Conservation (phyloP, 1,284 basidiomycete species). For the Porogramme epimiltina region DNA sequence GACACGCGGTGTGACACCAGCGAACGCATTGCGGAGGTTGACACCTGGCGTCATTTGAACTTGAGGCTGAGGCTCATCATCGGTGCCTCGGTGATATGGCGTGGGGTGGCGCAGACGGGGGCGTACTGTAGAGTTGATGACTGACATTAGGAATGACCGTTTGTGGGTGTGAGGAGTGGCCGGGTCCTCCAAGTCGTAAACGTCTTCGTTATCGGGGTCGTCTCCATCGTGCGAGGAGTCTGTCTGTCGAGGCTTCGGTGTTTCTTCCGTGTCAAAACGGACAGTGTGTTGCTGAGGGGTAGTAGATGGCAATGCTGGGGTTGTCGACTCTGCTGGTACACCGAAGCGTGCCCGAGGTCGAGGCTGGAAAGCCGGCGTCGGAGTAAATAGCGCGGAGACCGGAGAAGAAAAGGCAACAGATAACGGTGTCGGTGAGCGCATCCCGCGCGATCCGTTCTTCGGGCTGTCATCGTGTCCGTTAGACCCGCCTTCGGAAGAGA, state of each 20-base stretch:
- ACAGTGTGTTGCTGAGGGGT: conserved; percentile 28
- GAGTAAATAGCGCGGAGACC: conserved; percentile 47
- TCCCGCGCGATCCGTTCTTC: conserved; percentile 11
- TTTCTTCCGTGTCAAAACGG: conserved; percentile 10
- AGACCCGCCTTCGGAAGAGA: conserved; percentile 54
- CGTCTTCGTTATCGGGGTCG: conserved; percentile 3
- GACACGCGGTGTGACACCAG: conserved; percentile 60
- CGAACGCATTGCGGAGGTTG: conserved; percentile 51
- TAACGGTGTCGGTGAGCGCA: conserved; percentile 32
- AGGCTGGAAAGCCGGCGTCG: conserved; percentile 60
- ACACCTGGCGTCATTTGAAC: conserved; percentile 27
- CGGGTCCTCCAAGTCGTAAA: conserved; percentile 27
- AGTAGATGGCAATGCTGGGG: conserved; percentile 17
- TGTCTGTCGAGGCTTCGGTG: neutral
- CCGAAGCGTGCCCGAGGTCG: conserved; percentile 64
- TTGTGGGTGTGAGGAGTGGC: conserved; percentile 70
- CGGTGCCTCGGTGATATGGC: conserved; percentile 45
- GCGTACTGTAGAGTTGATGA: conserved; percentile 77
- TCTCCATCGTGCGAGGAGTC: neutral
- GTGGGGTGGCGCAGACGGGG: conserved; percentile 66
- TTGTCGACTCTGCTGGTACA: conserved; percentile 33
- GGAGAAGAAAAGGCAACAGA: conserved; percentile 46
- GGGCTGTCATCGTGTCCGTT: conserved; percentile 13
- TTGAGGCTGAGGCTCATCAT: neutral
- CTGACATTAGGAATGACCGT: conserved; percentile 73